A percentile compares a stretch with the other conserved stretches of the same genome.
These are phyloP conservation scores for Phytophthora idaei DNA, from an alignment of 352 stramenopile species.

Conservation along the genomic window DNA sequence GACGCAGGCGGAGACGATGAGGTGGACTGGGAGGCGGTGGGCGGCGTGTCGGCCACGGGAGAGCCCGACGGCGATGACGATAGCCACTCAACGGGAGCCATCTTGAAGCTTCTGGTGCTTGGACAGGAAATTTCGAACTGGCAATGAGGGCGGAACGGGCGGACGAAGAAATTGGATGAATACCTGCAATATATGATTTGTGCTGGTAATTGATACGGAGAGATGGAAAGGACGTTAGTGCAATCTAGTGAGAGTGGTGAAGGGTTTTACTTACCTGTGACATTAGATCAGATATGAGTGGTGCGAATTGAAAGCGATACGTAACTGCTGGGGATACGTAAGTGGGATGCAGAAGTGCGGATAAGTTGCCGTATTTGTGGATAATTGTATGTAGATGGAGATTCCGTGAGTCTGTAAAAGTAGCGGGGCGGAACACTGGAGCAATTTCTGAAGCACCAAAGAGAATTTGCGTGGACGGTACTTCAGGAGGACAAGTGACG, in stretches of 20 bases:
- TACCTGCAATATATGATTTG: not conserved
- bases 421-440: slow-evolving; percentile 13
- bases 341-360: not conserved
- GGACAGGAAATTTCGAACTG: slow-evolving; percentile 1
- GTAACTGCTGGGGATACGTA: slow-evolving; percentile 1
- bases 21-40: not conserved
- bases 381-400: not conserved
- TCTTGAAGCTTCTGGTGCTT: slow-evolving; percentile 6
- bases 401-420: slow-evolving; percentile 8
- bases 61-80: slow-evolving; percentile 9
- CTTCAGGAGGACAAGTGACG: slow-evolving; percentile 1
- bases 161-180: not conserved
- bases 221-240: too few species aligned
- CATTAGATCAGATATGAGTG: not conserved
- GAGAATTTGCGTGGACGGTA: slow-evolving; percentile 5
- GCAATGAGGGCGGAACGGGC: not conserved
- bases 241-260: not conserved
- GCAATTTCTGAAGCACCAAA: slow-evolving; percentile 6
- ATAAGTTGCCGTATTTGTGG: slow-evolving; percentile 1
- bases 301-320: not conserved
- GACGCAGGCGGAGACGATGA: slow-evolving; percentile 11
- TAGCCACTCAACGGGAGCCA: slow-evolving; percentile 18
- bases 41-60: slow-evolving; percentile 5
- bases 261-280: not conserved
- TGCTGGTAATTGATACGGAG: not conserved